Percentiles rank a stretch among this genome's conserved stretches.
phyloP scores from a whole-genome alignment of 495 filamentous ascomycete genomes.

The Talaromyces wortmannii region DNA sequence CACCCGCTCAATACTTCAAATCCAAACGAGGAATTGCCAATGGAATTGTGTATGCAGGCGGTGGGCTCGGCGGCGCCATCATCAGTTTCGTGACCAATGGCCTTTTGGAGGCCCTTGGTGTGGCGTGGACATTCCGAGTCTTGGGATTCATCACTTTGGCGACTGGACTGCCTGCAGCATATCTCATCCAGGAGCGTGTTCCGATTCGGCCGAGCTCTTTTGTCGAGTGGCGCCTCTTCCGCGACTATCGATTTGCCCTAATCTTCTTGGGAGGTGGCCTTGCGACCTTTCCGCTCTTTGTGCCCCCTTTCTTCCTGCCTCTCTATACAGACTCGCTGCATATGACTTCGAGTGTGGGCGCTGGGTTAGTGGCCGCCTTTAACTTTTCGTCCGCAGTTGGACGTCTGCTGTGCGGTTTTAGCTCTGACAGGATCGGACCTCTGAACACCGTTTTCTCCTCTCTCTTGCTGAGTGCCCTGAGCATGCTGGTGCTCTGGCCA shows the following conservation, averaged over 20 bases:
- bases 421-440: conserved; percentile 43
- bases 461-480: conserved; percentile 40
- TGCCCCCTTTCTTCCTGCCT: conserved; percentile 55
- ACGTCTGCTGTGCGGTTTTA: conserved; percentile 40
- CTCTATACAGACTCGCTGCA: conserved; percentile 38
- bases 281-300: conserved; percentile 54
- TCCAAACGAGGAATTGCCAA: conserved; percentile 48
- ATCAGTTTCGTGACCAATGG: conserved; percentile 42
- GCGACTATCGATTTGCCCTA: conserved; percentile 38
- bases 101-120: conserved; percentile 36
- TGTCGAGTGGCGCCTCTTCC: conserved; percentile 48
- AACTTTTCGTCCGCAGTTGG: conserved; percentile 48
- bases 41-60: conserved; percentile 46
- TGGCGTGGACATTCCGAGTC: conserved; percentile 48
- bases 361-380: conserved; percentile 48
- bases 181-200: conserved; percentile 46
- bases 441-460: conserved; percentile 43
- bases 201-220: conserved; percentile 33
- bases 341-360: conserved; percentile 39
- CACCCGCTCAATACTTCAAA: conserved; percentile 50
- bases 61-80: conserved; percentile 46
- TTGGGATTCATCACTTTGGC: conserved; percentile 37
- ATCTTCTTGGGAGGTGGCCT: conserved; percentile 49
- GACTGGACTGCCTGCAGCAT: conserved; percentile 51
- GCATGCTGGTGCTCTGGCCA: conserved; percentile 52